Evolutionary conservation across 208 protist genomes (phyloP).

Genomic region (Leishmania lainsoni): DNA sequence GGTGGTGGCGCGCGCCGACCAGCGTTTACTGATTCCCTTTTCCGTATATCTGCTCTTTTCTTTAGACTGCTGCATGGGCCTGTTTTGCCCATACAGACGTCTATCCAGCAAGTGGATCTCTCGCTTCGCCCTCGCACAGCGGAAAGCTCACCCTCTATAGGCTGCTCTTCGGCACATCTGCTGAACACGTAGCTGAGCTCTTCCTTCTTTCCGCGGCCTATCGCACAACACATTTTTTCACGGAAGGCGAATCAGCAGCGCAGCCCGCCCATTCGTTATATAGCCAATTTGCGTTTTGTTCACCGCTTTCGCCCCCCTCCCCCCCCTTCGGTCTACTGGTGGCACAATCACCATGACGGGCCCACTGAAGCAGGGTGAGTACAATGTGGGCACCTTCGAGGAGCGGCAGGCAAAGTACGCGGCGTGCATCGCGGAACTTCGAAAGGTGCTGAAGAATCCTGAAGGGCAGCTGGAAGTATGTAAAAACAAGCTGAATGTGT

Average conservation of each 20-base stretch:
- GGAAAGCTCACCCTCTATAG: background rate
- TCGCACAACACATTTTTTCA: background rate
- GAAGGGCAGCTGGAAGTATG: conserved; percentile 37
- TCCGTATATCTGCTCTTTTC: background rate
- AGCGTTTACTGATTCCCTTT: background rate
- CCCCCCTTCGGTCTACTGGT: background rate
- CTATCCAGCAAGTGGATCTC: background rate
- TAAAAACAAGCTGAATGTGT: conserved; percentile 31
- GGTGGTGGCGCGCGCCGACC: no score
- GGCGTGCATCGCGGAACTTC: conserved; percentile 31
- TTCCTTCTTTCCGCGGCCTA: background rate
- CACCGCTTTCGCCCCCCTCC: background rate
- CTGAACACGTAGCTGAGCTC: background rate
- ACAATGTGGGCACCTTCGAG: conserved; percentile 20
- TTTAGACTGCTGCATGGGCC: background rate
- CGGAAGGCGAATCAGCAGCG: background rate
- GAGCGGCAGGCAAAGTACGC: conserved; percentile 41
- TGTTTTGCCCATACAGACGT: background rate
- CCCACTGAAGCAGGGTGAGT: background rate
- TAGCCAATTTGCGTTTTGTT: no score
- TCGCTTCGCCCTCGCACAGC: background rate
- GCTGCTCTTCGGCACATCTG: background rate
- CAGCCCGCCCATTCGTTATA: background rate
- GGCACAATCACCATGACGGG: background rate
- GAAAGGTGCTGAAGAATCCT: conserved; percentile 33